Base-by-base conservation (phyloP, 2,329 filamentous ascomycete species). In the Apiospora phragmitis region DNA sequence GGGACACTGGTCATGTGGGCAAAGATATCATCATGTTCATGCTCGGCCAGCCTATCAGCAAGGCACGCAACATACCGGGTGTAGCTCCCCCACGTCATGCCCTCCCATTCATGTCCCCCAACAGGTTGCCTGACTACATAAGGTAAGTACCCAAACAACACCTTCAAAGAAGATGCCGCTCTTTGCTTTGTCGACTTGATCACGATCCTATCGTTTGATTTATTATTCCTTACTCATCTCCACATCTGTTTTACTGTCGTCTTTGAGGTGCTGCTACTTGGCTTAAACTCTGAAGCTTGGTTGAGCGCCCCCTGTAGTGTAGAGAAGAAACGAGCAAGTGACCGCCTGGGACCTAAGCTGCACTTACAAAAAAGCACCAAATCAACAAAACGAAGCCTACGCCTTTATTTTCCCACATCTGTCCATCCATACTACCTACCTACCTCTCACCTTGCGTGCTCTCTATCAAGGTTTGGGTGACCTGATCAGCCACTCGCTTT, bases 381-480 rank as follows among this genome's bases (percentile, higher is more conserved):
- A 43, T 67, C 11, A 62, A 62, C 55, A 62, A 62, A 32, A 38
- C 55, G 29, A 62, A 38, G 32, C 11, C 55, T 62, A 38, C 55
- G 55, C 55, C 55, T 62, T 62, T n/a, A 62, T 62, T 45, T 43
- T 43, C 38, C 38, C 43, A 67, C 65, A 47, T 49, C n/a, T n/a
- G 24, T 14, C 29, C 43, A 47, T 43, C 42, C 42, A 18, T 43
- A 43, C 42, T 67, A 16, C 41, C 29, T 68, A 35, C 16, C n/a
- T 51, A 43, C 29, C 9, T 68, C 26, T 35, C 38, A 24, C 26
- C 32, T 68, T 21, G 35, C 45, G n/a, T 68, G 32, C 14, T 68
- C n/a, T 55, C 35, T 26, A 55, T 55, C 47, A 38, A 21, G 32
- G 55, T 38, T 62, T 38, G 32, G 55, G 32, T 21, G 21, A 38